Evolutionary conservation across 805 yeast species (phyloP).

Genomic region (Metschnikowia koreensis): DNA sequence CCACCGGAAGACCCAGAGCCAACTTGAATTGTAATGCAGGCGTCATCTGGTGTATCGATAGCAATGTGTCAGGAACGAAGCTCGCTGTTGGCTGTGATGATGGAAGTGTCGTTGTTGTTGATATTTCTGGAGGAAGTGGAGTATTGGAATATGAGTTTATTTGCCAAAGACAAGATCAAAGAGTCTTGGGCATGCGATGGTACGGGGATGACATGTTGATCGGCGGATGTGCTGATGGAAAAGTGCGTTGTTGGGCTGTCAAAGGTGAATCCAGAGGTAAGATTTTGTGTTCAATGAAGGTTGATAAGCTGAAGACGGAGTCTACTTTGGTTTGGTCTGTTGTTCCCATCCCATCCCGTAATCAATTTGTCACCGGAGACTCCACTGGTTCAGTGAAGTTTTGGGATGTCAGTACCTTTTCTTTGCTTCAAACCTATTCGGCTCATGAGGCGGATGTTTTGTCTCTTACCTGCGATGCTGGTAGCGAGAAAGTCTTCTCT

Average conservation of each 20-base stretch:
- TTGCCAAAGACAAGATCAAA: constrained; percentile 78
- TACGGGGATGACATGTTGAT: constrained; percentile 59
- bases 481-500: constrained; percentile 67
- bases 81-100: constrained; percentile 94
- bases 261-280: constrained; percentile 54
- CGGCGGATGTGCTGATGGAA: constrained; percentile 96
- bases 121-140: constrained; percentile 86
- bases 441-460: constrained; percentile 91
- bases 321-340: constrained; percentile 92
- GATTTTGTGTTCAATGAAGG: constrained; percentile 81
- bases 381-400: constrained; percentile 91
- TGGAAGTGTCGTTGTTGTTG: constrained; percentile 81
- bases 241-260: constrained; percentile 75
- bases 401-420: constrained; percentile 81
- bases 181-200: constrained; percentile 82
- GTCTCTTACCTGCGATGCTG: constrained; percentile 58
- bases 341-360: constrained; percentile 54
- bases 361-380: constrained; percentile 91
- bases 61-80: constrained; percentile 56
- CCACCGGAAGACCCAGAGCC: constrained; percentile 65
- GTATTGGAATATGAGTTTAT: constrained; percentile 71
- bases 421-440: constrained; percentile 76
- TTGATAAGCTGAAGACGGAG: constrained; percentile 82
- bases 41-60: constrained; percentile 84
- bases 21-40: constrained; percentile 92